Conservation (phyloP, 31 red algal genomes). For the Endocladia muricata region DNA sequence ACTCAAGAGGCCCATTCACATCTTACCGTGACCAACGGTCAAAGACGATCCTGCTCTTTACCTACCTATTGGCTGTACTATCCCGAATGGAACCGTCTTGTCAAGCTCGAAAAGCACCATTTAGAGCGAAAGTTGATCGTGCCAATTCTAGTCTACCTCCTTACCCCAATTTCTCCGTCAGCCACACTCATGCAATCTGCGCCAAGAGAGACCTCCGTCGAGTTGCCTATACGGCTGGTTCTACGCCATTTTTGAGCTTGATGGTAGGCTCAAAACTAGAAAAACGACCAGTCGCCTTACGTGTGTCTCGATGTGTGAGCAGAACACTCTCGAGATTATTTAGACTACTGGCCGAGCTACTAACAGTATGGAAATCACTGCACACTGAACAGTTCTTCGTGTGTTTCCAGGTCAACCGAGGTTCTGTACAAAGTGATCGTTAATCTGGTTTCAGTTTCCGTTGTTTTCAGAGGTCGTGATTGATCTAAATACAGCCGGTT, state of each 20-base stretch:
- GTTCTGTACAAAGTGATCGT: too few species aligned
- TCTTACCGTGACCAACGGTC: slow-evolving; percentile 49
- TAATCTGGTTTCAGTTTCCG: too few species aligned
- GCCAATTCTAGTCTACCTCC: slow-evolving; percentile 5
- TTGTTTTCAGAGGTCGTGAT: too few species aligned
- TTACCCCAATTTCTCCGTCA: slow-evolving; percentile 2
- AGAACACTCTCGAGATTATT: too few species aligned
- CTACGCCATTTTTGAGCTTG: background rate
- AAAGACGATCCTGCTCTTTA: slow-evolving; percentile 12
- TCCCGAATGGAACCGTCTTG: slow-evolving; percentile 1
- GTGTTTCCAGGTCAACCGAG: too few species aligned
- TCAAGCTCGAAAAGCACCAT: slow-evolving; percentile 8
- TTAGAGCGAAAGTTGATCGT: slow-evolving; percentile 14
- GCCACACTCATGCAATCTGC: background rate
- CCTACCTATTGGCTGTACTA: slow-evolving; percentile 8
- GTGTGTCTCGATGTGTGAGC: too few species aligned
- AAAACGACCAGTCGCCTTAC: slow-evolving; percentile 12
- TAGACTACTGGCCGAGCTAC: too few species aligned
- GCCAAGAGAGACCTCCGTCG: slow-evolving; percentile 12
- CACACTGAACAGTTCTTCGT: too few species aligned
- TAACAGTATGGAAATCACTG: too few species aligned
- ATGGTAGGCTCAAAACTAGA: background rate
- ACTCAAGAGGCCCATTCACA: slow-evolving; percentile 1
- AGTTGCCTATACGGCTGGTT: background rate
- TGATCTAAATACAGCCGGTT: too few species aligned